Conservation (phyloP, 2,329 filamentous ascomycete genomes). For the Amphichorda felina region DNA sequence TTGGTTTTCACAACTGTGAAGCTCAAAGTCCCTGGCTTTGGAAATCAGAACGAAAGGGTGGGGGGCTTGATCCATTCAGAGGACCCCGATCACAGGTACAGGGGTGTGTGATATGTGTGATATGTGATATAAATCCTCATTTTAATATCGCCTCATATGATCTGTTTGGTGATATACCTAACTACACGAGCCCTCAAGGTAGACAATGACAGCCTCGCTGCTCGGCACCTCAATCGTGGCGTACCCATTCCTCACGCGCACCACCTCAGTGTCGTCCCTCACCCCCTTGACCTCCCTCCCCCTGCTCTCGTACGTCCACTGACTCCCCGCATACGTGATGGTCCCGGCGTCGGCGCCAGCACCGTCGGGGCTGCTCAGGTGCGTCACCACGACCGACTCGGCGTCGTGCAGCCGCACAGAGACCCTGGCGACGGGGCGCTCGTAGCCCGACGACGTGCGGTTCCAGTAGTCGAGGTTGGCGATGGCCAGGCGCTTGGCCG, state of each 20-base stretch:
- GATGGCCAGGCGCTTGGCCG: constrained; percentile 15
- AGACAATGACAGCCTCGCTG: constrained; percentile 3
- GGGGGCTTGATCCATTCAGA: no score
- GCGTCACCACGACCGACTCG: constrained; percentile 12
- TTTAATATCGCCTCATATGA: no score
- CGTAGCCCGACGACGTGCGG: constrained; percentile 8
- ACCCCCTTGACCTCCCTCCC: constrained; percentile 19
- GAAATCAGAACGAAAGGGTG: no score
- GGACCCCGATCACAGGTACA: no score
- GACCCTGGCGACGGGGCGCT: not conserved
- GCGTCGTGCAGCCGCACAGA: not conserved
- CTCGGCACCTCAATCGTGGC: not conserved
- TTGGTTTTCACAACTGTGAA: no score
- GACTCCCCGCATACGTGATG: constrained; percentile 24
- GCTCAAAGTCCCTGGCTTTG: no score
- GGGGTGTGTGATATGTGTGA: no score
- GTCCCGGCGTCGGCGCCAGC: constrained; percentile 17
- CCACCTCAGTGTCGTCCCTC: constrained; percentile 14
- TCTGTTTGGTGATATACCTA: no score
- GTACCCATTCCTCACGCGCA: constrained; percentile 13
- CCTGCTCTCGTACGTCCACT: constrained; percentile 21
- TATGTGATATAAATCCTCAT: no score
- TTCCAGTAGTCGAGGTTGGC: constrained; percentile 24
- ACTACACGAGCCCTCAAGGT: no score
- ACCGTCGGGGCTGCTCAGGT: constrained; percentile 18